These are phyloP conservation scores for Aquilaria yunnanensis DNA, from an alignment of 345 rosid genomes.

Conservation along the genomic window DNA sequence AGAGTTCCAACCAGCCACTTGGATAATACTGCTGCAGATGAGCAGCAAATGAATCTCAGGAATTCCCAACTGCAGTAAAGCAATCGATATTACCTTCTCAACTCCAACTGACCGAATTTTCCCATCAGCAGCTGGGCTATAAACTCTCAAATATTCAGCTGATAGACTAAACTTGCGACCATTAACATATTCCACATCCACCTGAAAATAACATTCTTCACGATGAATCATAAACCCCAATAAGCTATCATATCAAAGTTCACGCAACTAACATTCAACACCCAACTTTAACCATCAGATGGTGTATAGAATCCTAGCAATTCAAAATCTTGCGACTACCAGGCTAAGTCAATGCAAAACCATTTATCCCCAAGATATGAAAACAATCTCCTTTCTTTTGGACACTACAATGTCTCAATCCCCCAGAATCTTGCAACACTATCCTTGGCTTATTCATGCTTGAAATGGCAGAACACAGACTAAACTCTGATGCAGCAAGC, in stretches of 20 bases:
- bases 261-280: not conserved
- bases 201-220: conserved; percentile 34
- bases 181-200: conserved; percentile 69
- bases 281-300: not conserved
- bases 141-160: conserved; percentile 68
- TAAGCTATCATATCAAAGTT: not conserved
- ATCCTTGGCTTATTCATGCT: not conserved
- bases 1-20: not conserved
- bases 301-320: not conserved
- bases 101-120: conserved; percentile 77
- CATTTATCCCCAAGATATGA: too few relatives aligned
- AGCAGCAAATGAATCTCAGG: too few relatives aligned
- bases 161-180: conserved; percentile 55
- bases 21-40: too few relatives aligned
- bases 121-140: conserved; percentile 90
- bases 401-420: not conserved
- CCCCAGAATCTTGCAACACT: not conserved
- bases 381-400: not conserved
- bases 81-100: conserved; percentile 52
- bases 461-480: not conserved
- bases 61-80: too few relatives aligned
- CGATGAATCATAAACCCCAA: not conserved
- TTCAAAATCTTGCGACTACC: not conserved
- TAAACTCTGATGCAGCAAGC: too few relatives aligned
- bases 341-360: too few relatives aligned